A percentile compares a stretch with the other conserved stretches of the same genome.
Evolutionary conservation across 805 yeast species (phyloP).

Genomic region (Saturnispora gosingensis): DNA sequence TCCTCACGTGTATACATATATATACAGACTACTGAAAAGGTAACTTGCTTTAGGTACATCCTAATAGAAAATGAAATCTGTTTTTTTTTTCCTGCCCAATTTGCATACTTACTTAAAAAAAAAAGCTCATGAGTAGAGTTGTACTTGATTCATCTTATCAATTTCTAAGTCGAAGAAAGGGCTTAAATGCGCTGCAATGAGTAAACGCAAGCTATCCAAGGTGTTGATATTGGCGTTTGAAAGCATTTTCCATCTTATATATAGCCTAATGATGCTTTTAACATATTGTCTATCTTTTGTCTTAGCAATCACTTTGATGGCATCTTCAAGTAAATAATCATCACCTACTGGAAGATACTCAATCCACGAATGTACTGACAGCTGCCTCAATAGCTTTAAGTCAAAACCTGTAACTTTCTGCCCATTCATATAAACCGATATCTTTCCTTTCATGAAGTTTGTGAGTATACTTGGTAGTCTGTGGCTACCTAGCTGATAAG

Average conservation of each 20-base stretch:
- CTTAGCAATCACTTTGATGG: neutral
- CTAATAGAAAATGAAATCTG: no score
- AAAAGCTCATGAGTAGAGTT: neutral
- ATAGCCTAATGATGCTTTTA: neutral
- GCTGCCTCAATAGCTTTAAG: neutral
- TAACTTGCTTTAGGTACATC: no score
- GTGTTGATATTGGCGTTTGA: no score
- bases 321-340: neutral
- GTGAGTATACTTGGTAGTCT: neutral
- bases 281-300: neutral
- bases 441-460: neutral
- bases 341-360: neutral
- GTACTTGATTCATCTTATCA: neutral
- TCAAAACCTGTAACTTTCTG: neutral
- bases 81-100: no score
- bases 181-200: neutral
- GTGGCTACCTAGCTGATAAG: slow-evolving; percentile 2
- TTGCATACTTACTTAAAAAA: no score
- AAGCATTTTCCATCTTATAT: neutral
- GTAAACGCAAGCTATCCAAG: neutral
- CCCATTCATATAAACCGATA: neutral
- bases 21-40: no score
- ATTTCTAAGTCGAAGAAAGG: neutral
- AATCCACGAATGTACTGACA: neutral
- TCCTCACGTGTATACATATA: no score